Base-by-base conservation (phyloP, 176 grass and related monocot species). In the Carex parvula region DNA sequence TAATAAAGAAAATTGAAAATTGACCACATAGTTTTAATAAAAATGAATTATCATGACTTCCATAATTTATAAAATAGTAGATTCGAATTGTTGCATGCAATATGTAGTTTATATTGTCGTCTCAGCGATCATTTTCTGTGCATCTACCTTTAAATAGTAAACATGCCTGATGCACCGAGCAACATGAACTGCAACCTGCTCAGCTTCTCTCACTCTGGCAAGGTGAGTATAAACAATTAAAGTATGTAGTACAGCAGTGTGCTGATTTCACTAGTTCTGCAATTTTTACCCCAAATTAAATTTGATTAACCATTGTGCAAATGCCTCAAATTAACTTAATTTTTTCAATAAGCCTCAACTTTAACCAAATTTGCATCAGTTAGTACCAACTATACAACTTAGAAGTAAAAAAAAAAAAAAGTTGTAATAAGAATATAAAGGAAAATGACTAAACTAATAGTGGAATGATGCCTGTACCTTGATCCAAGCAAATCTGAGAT, bases 121-220 rank as follows among this genome's bases (percentile, higher is more conserved):
- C 5, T 60, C 18, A 60, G 18, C 1, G 33, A 60, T 63, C 3
- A 11, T 26, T 63, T 63, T 21, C 24, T 84, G 80, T 84, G 11
- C 84, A 63, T 63, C 12, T 63, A 26, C 12, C 88, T 72, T 80
- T 86, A 97, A 89, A 85, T 94, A 75, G 72, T 92, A 35, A 92
- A 94, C 86, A 92, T 92, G 89, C 87, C 94, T 21, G 63, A 91
- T 24, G 95, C 86, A 81, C 91, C 90, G 35, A 73, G 59, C 55
- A 90, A 85, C 39, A 80, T 17, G 60, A 90, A 81, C 55, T 97
- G 94, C 87, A 91, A 64, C 58, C 66, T 92, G 15, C 90, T 97
- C n/a, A n/a, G n/a, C 82, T 94, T 94, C 74, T 91, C 95, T 71
- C 81, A 84, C n/a, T 80, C 94, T 18, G 92, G 92, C 62, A 90